Base-by-base conservation (phyloP, 345 rosid genomes). In the Gossypium herbaceum region DNA sequence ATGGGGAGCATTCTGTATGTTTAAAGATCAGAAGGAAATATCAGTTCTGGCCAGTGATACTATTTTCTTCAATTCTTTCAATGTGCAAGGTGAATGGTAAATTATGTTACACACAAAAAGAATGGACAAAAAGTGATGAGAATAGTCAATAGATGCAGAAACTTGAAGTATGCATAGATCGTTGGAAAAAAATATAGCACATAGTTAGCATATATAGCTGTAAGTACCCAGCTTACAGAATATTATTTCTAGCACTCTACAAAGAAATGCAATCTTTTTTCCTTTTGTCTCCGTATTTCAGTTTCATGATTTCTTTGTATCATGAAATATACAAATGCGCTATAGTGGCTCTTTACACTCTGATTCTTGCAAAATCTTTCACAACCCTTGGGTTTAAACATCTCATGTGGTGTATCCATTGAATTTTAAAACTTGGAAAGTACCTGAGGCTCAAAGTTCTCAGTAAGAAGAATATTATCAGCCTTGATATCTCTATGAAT, bases 401-500 rank as follows among this genome's bases (percentile, higher is more conserved):
- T 66, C 71, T 19, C 54, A 66, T 44, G 27, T 25, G 16, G 60
- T 27, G 56, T 73, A 41, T 16, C 68, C 43, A 60, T n/a, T 22
- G 61, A 71, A 15, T 60, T 64, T 52, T 19, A 66, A 68, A 76
- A 77, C 75, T 69, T 58, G 80, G 71, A 67, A 77, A 44, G 65
- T 90, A 90, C 95, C 92, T 94, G 95, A 75, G 98, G 91, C 83
- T 85, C 94, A 76, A 87, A 94, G 79, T 92, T 90, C 67, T 91
- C 91, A 0, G 97, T 87, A 66, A 94, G 97, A 70, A 94, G 92
- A 80, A 94, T 91, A 77, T 92, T 94, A 77, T 94, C 98, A 12
- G 88, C 91, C 86, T 94, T 94, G 73, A 94, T 94, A 79, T 94
- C 98, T 80, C 98, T 84, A 76, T 94, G 98, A 80, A 94, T 94